Conservation (phyloP, 2,329 filamentous ascomycete species). For the Paramyrothecium roridum region DNA sequence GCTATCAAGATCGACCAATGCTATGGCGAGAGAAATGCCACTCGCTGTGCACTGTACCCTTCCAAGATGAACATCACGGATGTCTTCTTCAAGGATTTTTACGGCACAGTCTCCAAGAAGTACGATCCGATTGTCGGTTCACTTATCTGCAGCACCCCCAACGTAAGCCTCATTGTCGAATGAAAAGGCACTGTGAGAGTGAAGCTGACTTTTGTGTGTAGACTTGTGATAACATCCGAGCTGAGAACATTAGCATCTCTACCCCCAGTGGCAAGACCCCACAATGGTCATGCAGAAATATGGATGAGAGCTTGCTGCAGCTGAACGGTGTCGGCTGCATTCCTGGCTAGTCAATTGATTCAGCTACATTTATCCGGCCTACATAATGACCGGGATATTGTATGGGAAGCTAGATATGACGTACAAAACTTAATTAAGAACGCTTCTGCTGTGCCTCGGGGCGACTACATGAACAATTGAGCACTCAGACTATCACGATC, state of each 20-base stretch:
- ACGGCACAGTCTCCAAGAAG: constrained; percentile 8
- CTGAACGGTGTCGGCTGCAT: constrained; percentile 5
- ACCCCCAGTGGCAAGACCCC: constrained; percentile 42
- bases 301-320: constrained; percentile 4
- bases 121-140: constrained; percentile 13
- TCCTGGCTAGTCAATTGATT: not conserved
- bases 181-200: not conserved
- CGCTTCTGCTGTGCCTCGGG: too few relatives aligned
- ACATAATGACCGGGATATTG: too few relatives aligned
- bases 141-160: constrained; percentile 12
- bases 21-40: constrained; percentile 6
- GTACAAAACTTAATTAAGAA: too few relatives aligned
- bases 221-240: constrained; percentile 43
- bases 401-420: too few relatives aligned
- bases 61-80: constrained; percentile 13
- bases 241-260: constrained; percentile 39
- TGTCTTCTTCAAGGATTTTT: constrained; percentile 14
- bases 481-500: too few relatives aligned
- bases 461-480: too few relatives aligned
- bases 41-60: constrained; percentile 6
- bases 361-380: too few relatives aligned
- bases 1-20: constrained; percentile 8
- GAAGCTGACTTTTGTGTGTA: constrained; percentile 4
- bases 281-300: constrained; percentile 40
- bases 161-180: constrained; percentile 7